Evolutionary conservation across 176 grass and related monocot genomes (phyloP), one percentile per base, ranked within the genome.

Genomic region (Secale cereale): DNA sequence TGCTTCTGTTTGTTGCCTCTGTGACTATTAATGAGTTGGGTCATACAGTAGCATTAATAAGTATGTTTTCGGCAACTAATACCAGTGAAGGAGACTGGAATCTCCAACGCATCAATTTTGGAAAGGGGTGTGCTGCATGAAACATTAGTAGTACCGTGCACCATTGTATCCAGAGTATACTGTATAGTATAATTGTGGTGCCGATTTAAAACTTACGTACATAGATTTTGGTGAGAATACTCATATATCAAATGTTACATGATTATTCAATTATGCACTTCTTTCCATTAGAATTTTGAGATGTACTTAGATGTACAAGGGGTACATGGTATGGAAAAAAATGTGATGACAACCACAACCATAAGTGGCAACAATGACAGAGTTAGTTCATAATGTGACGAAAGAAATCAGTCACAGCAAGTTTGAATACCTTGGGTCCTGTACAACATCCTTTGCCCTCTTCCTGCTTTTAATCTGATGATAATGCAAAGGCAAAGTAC

Each of bases 401-500:
- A n/a, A 39, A 61, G 63, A 26, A 59, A 63, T 56, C 54, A 0
- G 32, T 72, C 1, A 37, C 9, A 57, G 20, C 14, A 31, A 52
- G 54, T 11, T 35, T 26, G 35, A 85, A 68, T 62, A 89, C 87
- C 87, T 85, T 77, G 77, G 70, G 35, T 85, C 82, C 61, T 69
- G 37, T 35, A 46, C 28, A 74, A 60, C 83, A 81, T 89, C 87
- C 29, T 89, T 89, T 76, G 33, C 70, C 78, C n/a, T 89, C 70
- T 41, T 89, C 70, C 25, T 85, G 35, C 87, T 76, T 76, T 89
- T 89, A 62, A 89, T 61, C 87, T 89, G 39, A 56, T 62, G 65
- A 40, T 69, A 37, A 52, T 22, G 36, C 67, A 31, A 76, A 48
- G 10, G 36, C 46, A 68, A 28, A 76, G 26, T 16, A 7, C 22